phyloP scores from a whole-genome alignment of 495 filamentous ascomycete species.

The Usnea hakonensis region DNA sequence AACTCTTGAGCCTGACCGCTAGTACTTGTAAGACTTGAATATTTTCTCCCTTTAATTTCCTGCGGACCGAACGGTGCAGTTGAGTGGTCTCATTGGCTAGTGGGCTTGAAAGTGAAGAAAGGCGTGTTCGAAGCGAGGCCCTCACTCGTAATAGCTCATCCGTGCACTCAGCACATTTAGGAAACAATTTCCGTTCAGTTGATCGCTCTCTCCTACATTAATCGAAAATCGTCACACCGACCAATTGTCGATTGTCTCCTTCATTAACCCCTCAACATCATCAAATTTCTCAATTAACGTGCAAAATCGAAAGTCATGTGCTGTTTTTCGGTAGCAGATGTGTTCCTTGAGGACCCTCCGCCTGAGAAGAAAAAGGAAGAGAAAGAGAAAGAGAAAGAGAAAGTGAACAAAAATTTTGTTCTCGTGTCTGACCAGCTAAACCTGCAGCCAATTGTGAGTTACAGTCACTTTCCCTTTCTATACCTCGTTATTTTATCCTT shows the following conservation, averaged over 20 bases:
- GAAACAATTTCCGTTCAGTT: background rate
- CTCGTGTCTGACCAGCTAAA: conserved; percentile 17
- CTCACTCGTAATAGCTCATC: background rate
- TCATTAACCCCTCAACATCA: background rate
- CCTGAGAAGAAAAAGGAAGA: conserved; percentile 16
- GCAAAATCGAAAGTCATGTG: conserved; percentile 18
- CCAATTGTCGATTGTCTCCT: background rate
- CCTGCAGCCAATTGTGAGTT: conserved; percentile 19
- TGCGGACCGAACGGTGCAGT: too few relatives aligned
- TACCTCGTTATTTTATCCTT: background rate
- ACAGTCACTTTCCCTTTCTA: background rate
- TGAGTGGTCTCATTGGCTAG: background rate
- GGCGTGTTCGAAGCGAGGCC: background rate
- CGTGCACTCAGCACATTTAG: background rate
- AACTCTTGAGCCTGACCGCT: background rate
- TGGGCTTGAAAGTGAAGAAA: background rate
- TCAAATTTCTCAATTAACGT: too few relatives aligned
- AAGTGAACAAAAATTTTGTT: conserved; percentile 20
- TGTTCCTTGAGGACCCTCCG: conserved; percentile 30
- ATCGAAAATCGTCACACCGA: background rate
- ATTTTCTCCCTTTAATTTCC: too few relatives aligned
- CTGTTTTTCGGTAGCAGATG: conserved; percentile 32
- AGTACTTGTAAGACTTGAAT: background rate
- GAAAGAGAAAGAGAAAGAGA: conserved; percentile 17
- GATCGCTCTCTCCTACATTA: background rate